phyloP scores from a whole-genome alignment of 768 basidiomycete species.

The Mycena galericulata region DNA sequence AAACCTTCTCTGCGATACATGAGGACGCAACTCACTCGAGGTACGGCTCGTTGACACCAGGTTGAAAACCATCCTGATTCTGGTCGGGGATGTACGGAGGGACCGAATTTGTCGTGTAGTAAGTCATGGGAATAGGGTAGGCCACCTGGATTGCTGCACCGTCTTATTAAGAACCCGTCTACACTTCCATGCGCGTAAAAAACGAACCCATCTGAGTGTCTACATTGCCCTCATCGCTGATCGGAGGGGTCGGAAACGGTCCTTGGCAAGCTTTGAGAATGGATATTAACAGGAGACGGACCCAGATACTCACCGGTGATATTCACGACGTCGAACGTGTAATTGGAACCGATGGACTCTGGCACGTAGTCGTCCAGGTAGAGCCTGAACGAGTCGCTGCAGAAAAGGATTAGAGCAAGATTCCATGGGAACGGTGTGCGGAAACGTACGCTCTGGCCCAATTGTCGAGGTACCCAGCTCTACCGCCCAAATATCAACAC shows the following conservation, averaged over 20 bases:
- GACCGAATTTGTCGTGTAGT: slow-evolving; percentile 57
- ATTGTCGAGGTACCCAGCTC: slow-evolving; percentile 47
- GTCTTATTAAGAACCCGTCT: slow-evolving; percentile 38
- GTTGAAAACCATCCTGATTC: slow-evolving; percentile 33
- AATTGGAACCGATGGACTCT: slow-evolving; percentile 48
- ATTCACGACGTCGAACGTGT: slow-evolving; percentile 54
- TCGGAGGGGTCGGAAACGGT: neutral
- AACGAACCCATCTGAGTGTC: slow-evolving; percentile 57
- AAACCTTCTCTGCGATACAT: neutral
- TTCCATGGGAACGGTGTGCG: neutral
- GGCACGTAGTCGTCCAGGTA: slow-evolving; percentile 47
- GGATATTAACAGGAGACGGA: neutral
- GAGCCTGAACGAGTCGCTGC: slow-evolving; percentile 45
- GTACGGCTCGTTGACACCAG: slow-evolving; percentile 55
- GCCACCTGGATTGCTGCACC: slow-evolving; percentile 53
- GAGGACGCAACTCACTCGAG: slow-evolving; percentile 40
- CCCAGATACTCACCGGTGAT: slow-evolving; percentile 39
- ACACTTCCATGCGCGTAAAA: slow-evolving; percentile 52
- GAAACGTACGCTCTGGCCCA: slow-evolving; percentile 40
- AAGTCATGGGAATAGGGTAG: slow-evolving; percentile 58
- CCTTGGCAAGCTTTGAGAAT: slow-evolving; percentile 3
- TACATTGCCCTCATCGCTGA: slow-evolving; percentile 48
- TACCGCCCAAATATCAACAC: neutral
- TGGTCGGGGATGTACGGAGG: slow-evolving; percentile 57
- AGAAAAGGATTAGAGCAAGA: slow-evolving; percentile 35